These are phyloP conservation scores for Striga hermonthica DNA, from an alignment of 305 asterid genomes.

Conservation along the genomic window DNA sequence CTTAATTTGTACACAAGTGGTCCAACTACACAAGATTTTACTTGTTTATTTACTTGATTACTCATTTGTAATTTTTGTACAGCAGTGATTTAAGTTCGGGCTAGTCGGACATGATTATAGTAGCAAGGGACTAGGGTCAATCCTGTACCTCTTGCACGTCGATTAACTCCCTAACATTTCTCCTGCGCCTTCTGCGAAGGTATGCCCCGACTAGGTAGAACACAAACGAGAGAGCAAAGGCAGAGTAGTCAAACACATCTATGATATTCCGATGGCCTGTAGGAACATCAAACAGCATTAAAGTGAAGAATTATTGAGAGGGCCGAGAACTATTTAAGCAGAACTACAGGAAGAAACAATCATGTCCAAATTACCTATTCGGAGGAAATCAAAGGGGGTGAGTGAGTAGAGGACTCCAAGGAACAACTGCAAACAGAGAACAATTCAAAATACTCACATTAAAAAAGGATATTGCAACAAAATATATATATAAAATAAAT, in stretches of 20 bases:
- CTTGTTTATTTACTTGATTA: too few species aligned
- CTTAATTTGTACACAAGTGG: too few species aligned
- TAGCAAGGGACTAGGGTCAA: too few species aligned
- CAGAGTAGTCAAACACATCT: constrained; percentile 54
- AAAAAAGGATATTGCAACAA: constrained; percentile 22
- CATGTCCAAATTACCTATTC: constrained; percentile 45
- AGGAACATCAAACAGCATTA: constrained; percentile 8
- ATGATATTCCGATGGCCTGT: constrained; percentile 54
- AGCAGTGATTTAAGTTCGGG: background rate
- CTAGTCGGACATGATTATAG: too few species aligned
- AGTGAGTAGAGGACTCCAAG: constrained; percentile 61
- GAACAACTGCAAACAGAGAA: constrained; percentile 48
- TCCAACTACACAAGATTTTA: too few species aligned
- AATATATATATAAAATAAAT: too few species aligned
- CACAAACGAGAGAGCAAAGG: constrained; percentile 47
- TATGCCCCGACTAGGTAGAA: constrained; percentile 49
- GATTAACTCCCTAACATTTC: constrained; percentile 48
- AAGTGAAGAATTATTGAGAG: background rate
- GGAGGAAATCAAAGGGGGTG: constrained; percentile 67
- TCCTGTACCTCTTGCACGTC: constrained; percentile 14
- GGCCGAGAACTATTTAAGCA: background rate
- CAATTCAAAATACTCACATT: constrained; percentile 16
- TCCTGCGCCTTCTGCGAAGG: constrained; percentile 49
- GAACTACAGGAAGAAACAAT: constrained; percentile 11
- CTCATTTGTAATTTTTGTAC: background rate